These are phyloP conservation scores for Claviceps maximensis DNA, from an alignment of 2,329 filamentous ascomycete species.

Conservation along the genomic window DNA sequence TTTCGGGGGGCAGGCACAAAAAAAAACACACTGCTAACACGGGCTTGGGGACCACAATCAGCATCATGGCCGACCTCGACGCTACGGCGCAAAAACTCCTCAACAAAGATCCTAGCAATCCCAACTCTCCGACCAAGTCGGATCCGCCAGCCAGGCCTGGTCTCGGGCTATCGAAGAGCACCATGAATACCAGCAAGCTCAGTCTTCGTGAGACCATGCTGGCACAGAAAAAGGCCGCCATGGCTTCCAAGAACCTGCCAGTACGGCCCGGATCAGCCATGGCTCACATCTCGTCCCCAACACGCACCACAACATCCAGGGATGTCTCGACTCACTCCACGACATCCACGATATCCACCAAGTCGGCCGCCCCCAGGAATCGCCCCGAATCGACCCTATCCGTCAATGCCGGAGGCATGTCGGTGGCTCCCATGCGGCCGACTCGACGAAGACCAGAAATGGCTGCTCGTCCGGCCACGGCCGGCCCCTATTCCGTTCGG, in stretches of 20 bases:
- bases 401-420: slow-evolving; percentile 43
- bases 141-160: slow-evolving; percentile 38
- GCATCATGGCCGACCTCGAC: slow-evolving; percentile 69
- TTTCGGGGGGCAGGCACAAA: too few relatives aligned
- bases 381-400: slow-evolving; percentile 31
- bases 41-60: slow-evolving; percentile 19
- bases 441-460: slow-evolving; percentile 44
- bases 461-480: slow-evolving; percentile 46
- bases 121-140: slow-evolving; percentile 48
- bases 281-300: slow-evolving; percentile 42
- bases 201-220: slow-evolving; percentile 73
- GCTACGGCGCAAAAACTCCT: slow-evolving; percentile 65
- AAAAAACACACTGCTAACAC: slow-evolving; percentile 12
- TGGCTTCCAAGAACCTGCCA: slow-evolving; percentile 37
- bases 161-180: slow-evolving; percentile 49
- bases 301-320: slow-evolving; percentile 26
- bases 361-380: slow-evolving; percentile 24
- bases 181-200: slow-evolving; percentile 42
- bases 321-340: slow-evolving; percentile 18
- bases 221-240: slow-evolving; percentile 57
- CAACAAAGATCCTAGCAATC: slow-evolving; percentile 73
- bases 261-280: slow-evolving; percentile 49
- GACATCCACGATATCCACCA: slow-evolving; percentile 12
- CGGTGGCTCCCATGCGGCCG: slow-evolving; percentile 50
- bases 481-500: slow-evolving; percentile 51